phyloP scores from a whole-genome alignment of 108 stramenopile genomes.

The Conticribra weissflogii region DNA sequence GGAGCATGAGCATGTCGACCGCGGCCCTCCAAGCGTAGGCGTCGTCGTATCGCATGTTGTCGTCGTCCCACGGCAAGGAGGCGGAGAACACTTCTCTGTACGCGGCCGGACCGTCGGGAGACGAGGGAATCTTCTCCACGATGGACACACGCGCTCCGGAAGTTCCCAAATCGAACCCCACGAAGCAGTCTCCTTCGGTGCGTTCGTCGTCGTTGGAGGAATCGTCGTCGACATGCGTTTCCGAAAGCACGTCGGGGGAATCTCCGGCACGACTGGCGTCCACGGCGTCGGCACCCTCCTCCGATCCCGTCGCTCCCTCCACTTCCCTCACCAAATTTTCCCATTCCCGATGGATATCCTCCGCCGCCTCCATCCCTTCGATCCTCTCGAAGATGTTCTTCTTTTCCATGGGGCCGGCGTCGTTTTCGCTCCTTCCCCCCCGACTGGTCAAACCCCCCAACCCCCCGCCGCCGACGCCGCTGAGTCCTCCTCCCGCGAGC shows the following conservation, averaged over 20 bases:
- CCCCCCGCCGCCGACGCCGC: background rate
- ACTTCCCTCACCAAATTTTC: background rate
- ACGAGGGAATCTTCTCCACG: constrained; percentile 47
- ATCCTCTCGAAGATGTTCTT: constrained; percentile 49
- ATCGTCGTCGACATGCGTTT: background rate
- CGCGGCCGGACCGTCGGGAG: background rate
- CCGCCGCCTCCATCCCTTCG: constrained; percentile 5
- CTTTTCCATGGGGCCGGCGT: no score
- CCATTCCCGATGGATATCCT: no score
- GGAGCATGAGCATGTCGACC: constrained; percentile 54
- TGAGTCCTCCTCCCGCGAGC: constrained; percentile 24
- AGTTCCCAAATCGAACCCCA: constrained; percentile 65
- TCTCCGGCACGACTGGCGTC: background rate
- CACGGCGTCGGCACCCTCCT: background rate
- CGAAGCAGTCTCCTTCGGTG: constrained; percentile 36
- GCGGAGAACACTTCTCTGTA: constrained; percentile 68
- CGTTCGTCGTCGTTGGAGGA: background rate
- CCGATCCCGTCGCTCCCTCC: background rate
- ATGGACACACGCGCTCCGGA: constrained; percentile 80
- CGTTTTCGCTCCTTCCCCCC: constrained; percentile 19
- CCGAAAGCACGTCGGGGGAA: background rate
- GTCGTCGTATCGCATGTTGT: constrained; percentile 66
- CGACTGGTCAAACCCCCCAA: constrained; percentile 9
- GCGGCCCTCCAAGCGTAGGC: constrained; percentile 69
- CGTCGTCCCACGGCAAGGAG: constrained; percentile 61